Conservation (phyloP, 2,329 filamentous ascomycete species). For the Pestalotiopsis sp. region DNA sequence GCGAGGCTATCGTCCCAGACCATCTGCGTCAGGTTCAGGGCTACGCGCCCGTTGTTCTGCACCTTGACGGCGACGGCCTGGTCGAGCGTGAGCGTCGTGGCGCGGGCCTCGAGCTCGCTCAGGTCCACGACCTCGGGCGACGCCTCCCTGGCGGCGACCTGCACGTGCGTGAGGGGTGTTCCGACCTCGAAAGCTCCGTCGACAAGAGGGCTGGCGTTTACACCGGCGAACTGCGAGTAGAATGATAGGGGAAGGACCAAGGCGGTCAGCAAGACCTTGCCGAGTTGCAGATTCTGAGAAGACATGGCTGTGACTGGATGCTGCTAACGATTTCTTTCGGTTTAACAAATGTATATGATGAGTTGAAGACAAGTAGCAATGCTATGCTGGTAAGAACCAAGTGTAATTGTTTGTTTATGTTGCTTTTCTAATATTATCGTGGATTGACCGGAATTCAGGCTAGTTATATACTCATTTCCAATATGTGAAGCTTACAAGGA, state of each 20-base stretch:
- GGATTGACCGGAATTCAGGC: not conserved
- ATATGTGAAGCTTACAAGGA: not conserved
- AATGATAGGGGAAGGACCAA: not conserved
- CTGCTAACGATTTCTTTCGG: not conserved
- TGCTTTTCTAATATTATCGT: not conserved
- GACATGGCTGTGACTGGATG: not conserved
- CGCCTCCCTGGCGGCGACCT: not conserved
- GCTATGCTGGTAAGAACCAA: not conserved
- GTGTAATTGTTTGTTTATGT: not conserved
- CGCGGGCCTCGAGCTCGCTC: not conserved
- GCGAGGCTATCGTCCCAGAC: not conserved
- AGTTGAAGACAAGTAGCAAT: not conserved
- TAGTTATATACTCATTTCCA: not conserved
- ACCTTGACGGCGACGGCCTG: not conserved
- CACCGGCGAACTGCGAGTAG: not conserved
- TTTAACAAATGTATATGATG: not conserved
- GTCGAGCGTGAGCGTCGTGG: not conserved
- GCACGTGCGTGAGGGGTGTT: not conserved
- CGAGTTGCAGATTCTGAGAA: not conserved
- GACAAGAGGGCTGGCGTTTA: not conserved
- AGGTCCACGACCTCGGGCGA: not conserved
- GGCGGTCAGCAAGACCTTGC: not conserved
- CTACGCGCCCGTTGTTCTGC: not conserved
- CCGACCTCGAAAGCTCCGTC: not conserved
- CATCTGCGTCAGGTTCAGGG: not conserved